Conservation (phyloP, 192 early-diverging fungal genomes). For the Linnemannia exigua region DNA sequence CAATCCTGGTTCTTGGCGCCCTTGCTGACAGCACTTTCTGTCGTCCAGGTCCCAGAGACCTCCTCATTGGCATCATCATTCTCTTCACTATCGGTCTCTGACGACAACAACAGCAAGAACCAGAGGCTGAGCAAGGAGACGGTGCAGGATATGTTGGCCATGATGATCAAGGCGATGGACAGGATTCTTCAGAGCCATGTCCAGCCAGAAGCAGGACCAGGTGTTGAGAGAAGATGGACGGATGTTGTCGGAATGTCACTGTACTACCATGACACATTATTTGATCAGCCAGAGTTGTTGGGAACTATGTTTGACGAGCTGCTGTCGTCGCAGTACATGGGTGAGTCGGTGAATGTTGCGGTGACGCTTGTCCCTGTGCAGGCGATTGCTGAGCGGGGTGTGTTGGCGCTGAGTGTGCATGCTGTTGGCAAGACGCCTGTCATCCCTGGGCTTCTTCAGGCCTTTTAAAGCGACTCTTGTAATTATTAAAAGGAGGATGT, state of each 20-base stretch:
- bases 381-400: slow-evolving; percentile 31
- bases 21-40: slow-evolving; percentile 26
- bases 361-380: slow-evolving; percentile 43
- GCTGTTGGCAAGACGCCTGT: slow-evolving; percentile 42
- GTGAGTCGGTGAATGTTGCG: slow-evolving; percentile 16
- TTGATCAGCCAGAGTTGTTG: not conserved
- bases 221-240: slow-evolving; percentile 28
- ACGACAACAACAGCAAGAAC: not conserved
- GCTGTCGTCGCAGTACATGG: not conserved
- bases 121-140: not conserved
- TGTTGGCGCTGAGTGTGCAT: slow-evolving; percentile 32
- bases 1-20: slow-evolving; percentile 46
- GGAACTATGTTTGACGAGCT: slow-evolving; percentile 11
- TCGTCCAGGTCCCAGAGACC: slow-evolving; percentile 2
- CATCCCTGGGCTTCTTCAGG: slow-evolving; percentile 28
- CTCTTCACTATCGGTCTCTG: slow-evolving; percentile 13
- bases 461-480: not conserved
- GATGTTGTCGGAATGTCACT: slow-evolving; percentile 39
- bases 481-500: not conserved
- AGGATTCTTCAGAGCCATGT: slow-evolving; percentile 18
- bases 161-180: slow-evolving; percentile 43
- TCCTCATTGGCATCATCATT: slow-evolving; percentile 12
- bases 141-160: slow-evolving; percentile 30
- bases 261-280: slow-evolving; percentile 30
- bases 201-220: slow-evolving; percentile 15